phyloP scores from a whole-genome alignment of 257 asterid species.

The Capsicum rhomboideum region DNA sequence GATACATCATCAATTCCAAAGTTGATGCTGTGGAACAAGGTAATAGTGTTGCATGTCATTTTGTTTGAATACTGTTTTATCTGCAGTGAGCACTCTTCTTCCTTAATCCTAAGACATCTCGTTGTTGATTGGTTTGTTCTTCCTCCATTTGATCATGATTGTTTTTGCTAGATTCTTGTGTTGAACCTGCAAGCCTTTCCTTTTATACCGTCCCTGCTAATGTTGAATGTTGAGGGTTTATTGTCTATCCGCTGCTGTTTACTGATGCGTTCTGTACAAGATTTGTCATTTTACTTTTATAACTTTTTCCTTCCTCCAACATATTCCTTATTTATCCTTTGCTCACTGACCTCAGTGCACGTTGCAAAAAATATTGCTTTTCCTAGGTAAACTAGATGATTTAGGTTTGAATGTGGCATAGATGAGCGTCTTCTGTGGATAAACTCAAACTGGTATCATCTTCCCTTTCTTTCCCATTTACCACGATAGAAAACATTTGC shows the following conservation, averaged over 20 bases:
- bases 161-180: neutral
- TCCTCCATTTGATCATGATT: neutral
- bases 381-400: neutral
- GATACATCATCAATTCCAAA: constrained; percentile 70
- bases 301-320: neutral
- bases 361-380: neutral
- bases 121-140: neutral
- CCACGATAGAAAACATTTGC: neutral
- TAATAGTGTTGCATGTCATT: constrained; percentile 8
- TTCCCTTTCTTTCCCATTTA: neutral
- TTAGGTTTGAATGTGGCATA: neutral
- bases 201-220: neutral
- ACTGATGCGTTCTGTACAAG: neutral
- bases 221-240: neutral
- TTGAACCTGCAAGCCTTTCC: neutral
- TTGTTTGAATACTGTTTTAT: neutral
- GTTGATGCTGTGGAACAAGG: constrained; percentile 96
- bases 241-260: neutral
- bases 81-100: neutral
- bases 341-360: neutral
- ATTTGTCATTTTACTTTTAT: neutral
- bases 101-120: neutral
- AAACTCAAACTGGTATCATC: neutral
- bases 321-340: neutral
- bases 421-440: neutral